Percentiles rank a stretch among this genome's conserved stretches.
Conservation (phyloP, 2,329 filamentous ascomycete genomes). For the Exophiala sideris region DNA sequence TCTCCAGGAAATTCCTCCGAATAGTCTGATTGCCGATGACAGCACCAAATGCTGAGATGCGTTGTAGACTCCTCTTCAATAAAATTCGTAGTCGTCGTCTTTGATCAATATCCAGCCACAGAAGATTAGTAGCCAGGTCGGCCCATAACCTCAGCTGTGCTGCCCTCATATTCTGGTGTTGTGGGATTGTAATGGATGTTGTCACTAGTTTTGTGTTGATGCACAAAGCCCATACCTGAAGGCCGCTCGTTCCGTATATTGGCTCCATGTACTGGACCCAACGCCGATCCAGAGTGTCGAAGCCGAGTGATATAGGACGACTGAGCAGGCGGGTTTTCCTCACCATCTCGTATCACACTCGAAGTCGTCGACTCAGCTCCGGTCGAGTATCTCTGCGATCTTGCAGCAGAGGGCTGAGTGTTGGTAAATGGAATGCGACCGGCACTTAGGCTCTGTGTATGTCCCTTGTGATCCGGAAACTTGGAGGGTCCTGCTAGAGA, state of each 20-base stretch:
- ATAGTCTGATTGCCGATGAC: too few relatives aligned
- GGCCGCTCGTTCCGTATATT: conserved; percentile 42
- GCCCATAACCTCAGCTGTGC: conserved; percentile 24
- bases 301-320: conserved; percentile 26
- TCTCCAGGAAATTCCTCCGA: too few relatives aligned
- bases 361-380: conserved; percentile 36
- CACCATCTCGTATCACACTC: conserved; percentile 32
- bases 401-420: conserved; percentile 10
- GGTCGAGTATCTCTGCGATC: conserved; percentile 22
- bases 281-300: conserved; percentile 31
- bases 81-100: too few relatives aligned
- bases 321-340: conserved; percentile 27
- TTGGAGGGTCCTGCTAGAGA: conserved; percentile 15
- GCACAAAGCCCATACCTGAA: conserved; percentile 50
- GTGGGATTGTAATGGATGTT: conserved; percentile 45
- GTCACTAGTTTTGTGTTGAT: conserved; percentile 47
- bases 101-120: too few relatives aligned
- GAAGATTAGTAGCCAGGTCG: conserved; percentile 3
- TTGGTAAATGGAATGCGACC: conserved; percentile 42
- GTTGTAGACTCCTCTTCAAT: too few relatives aligned
- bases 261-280: conserved; percentile 31
- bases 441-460: conserved; percentile 26
- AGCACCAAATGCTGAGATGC: too few relatives aligned
- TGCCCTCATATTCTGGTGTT: conserved; percentile 23
- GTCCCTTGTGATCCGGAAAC: conserved; percentile 5